Percentiles rank a stretch among this genome's conserved stretches.
phyloP scores from a whole-genome alignment of 2,329 filamentous ascomycete species.

The Aspergillus brunneoviolaceus region DNA sequence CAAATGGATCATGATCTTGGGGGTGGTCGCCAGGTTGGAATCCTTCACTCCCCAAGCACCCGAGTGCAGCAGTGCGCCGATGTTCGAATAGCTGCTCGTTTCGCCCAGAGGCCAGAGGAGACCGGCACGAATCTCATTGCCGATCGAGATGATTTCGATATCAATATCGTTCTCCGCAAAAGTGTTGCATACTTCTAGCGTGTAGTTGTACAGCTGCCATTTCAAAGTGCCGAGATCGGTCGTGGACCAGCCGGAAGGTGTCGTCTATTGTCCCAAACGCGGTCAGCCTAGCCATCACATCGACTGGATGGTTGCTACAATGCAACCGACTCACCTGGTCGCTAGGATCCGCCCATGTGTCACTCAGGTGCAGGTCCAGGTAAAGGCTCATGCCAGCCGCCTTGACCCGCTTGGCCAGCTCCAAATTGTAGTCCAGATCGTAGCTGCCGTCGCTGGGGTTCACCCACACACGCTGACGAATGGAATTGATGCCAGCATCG shows the following conservation, averaged over 20 bases:
- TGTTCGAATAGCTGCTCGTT: constrained; percentile 57
- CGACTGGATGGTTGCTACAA: background rate
- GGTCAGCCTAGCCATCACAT: background rate
- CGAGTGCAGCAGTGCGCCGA: constrained; percentile 64
- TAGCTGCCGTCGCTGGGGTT: constrained; percentile 65
- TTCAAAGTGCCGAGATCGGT: constrained; percentile 58
- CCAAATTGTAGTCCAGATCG: constrained; percentile 68
- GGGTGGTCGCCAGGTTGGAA: constrained; percentile 55
- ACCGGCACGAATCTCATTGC: constrained; percentile 70
- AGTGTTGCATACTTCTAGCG: constrained; percentile 58
- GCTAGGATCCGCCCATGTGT: constrained; percentile 69
- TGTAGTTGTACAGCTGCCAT: constrained; percentile 69
- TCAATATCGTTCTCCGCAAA: constrained; percentile 58
- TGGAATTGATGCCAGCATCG: constrained; percentile 64
- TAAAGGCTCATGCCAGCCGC: constrained; percentile 62
- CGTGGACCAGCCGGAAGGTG: constrained; percentile 63
- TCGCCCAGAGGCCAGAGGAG: constrained; percentile 66
- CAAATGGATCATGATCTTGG: constrained; percentile 72
- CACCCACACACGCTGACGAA: constrained; percentile 71
- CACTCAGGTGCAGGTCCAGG: constrained; percentile 65
- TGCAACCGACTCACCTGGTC: constrained; percentile 51
- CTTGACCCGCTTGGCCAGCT: constrained; percentile 64
- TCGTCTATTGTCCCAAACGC: constrained; percentile 34
- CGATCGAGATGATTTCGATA: constrained; percentile 66
- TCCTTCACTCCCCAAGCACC: constrained; percentile 65